Percentiles rank a stretch among this genome's conserved stretches.
These are phyloP conservation scores for Torulaspora delbrueckii DNA, from an alignment of 805 yeast species.

Conservation along the genomic window DNA sequence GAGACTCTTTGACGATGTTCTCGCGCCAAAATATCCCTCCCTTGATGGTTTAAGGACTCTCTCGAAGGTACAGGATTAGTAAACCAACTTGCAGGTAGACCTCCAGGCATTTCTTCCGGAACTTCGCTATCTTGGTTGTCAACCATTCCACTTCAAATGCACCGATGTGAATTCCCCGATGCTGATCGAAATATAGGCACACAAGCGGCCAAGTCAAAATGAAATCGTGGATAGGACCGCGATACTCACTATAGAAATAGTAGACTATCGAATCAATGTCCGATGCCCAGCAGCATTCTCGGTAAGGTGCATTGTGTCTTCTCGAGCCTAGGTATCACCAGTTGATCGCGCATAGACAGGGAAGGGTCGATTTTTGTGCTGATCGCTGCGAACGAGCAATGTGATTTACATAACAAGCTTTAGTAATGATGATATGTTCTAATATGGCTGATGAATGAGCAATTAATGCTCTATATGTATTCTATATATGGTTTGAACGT, in stretches of 20 bases:
- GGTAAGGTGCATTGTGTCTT: background rate
- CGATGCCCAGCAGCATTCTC: background rate
- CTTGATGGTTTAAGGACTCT: constrained; percentile 13
- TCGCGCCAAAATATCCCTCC: constrained; percentile 16
- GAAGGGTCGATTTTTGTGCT: constrained; percentile 11
- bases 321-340: background rate
- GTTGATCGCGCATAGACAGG: constrained; percentile 4
- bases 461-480: background rate
- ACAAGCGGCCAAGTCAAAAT: background rate
- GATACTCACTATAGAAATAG: background rate
- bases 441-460: background rate
- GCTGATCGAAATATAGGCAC: background rate
- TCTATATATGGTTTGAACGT: background rate
- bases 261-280: background rate
- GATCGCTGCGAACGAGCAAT: constrained; percentile 6
- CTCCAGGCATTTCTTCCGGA: constrained; percentile 12
- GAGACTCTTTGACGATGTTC: constrained; percentile 22
- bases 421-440: background rate
- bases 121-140: constrained; percentile 8
- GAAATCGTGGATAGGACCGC: background rate
- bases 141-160: constrained; percentile 4
- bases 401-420: background rate
- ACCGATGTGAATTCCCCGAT: background rate
- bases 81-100: constrained; percentile 25
- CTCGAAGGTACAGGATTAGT: constrained; percentile 18